A percentile compares a stretch with the other conserved stretches of the same genome.
These are phyloP conservation scores for Phaeosphaeriaceae sp. DNA, from an alignment of 2,329 filamentous ascomycete species.

Conservation along the genomic window DNA sequence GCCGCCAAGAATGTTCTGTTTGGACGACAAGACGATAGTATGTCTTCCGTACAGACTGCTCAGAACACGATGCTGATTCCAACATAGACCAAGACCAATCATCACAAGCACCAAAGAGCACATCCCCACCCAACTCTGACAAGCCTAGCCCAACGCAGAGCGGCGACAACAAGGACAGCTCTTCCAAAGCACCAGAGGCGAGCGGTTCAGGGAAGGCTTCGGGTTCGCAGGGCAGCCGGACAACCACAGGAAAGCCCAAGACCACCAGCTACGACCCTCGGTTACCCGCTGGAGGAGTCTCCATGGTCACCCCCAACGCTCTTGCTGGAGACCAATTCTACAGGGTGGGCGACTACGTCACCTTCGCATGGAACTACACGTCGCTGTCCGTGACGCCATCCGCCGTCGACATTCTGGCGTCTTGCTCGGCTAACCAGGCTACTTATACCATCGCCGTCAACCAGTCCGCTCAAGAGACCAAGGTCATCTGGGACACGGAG, in stretches of 20 bases:
- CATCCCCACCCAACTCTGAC: slow-evolving; percentile 13
- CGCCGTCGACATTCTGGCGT: slow-evolving; percentile 68
- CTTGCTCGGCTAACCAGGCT: slow-evolving; percentile 65
- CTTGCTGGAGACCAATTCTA: slow-evolving; percentile 64
- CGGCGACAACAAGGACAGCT: slow-evolving; percentile 9
- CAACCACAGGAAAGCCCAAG: slow-evolving; percentile 28
- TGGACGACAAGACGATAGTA: slow-evolving; percentile 41
- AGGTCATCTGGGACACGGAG: slow-evolving; percentile 68
- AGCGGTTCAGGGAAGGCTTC: slow-evolving; percentile 30
- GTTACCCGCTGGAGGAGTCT: slow-evolving; percentile 65
- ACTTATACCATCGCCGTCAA: slow-evolving; percentile 70
- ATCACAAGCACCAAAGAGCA: slow-evolving; percentile 23
- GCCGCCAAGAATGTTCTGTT: slow-evolving; percentile 39
- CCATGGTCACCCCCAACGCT: slow-evolving; percentile 66
- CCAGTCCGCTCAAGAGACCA: slow-evolving; percentile 61
- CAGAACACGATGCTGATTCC: slow-evolving; percentile 9
- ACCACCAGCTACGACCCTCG: slow-evolving; percentile 58
- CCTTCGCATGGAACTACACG: slow-evolving; percentile 75
- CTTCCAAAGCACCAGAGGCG: slow-evolving; percentile 21
- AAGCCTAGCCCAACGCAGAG: slow-evolving; percentile 18
- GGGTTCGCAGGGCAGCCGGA: slow-evolving; percentile 22
- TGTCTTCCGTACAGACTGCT: not conserved
- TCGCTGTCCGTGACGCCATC: slow-evolving; percentile 66
- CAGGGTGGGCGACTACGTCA: slow-evolving; percentile 69
- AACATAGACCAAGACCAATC: slow-evolving; percentile 17